Base-by-base conservation (phyloP, 768 basidiomycete species). In the Rhizopogon sp. region DNA sequence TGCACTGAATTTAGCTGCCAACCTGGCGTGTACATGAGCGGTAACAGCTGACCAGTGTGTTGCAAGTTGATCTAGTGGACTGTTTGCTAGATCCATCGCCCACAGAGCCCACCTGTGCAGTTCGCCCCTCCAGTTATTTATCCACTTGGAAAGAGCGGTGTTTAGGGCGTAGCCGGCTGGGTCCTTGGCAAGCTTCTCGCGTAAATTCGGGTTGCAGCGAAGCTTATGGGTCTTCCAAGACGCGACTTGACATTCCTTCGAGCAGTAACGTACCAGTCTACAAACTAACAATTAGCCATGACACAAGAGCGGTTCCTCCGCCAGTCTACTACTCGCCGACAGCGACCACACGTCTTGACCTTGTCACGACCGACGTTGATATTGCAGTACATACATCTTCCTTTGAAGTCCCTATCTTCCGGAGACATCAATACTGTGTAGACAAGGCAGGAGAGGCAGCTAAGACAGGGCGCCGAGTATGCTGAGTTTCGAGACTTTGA, bases 181-280 rank as follows among this genome's bases (percentile, higher is more conserved):
- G 41, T 65, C 53, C 16, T 44, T 49, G 25, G 57, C 62, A 6
- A 64, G 28, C 17, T 28, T 55, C 1, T 59, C 58, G 43, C 58
- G 55, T 37, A 62, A 35, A n/a, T 47, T 31, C 8, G 53, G 45
- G 22, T 41, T 50, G 45, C 63, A 61, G 20, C 57, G 58, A 47
- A 39, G 53, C 43, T 67, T 69, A 54, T 69, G 69, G 9, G 65
- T 64, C 43, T 22, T 60, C 69, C 67, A 69, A 3, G 67, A 68
- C 0, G 60, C 65, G 5, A 61, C 60, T 45, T 70, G 65, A 50
- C 67, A 69, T 50, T 59, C 58, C 29, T 60, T 60, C 13, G 67
- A 68, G 50, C 69, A 70, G 43, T 70, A 70, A 13, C 63, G 64
- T 20, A 69, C 69, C 42, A 68, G 46, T 33, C 64, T 65, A 6